These are phyloP conservation scores for Dillenia turbinata DNA, from an alignment of 164 flowering plant genomes.

Conservation along the genomic window DNA sequence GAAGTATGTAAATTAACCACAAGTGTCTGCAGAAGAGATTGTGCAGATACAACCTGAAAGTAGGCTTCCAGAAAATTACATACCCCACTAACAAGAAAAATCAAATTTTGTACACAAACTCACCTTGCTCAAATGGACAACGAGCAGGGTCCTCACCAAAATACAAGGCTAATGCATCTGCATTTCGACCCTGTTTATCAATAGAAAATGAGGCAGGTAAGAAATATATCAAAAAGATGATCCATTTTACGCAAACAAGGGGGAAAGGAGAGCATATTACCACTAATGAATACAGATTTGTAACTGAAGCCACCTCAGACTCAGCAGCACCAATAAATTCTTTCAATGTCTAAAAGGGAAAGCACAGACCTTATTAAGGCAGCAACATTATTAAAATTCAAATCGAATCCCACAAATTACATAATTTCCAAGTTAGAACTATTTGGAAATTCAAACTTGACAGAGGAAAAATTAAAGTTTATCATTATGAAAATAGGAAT, in stretches of 20 bases:
- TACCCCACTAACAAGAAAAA: too few relatives aligned
- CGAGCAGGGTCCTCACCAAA: constrained; percentile 97
- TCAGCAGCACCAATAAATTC: constrained; percentile 72
- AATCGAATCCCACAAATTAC: too few relatives aligned
- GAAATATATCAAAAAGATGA: constrained; percentile 3
- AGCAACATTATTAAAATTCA: not conserved
- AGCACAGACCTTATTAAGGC: constrained; percentile 9
- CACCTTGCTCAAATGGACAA: constrained; percentile 98
- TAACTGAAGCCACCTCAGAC: constrained; percentile 66
- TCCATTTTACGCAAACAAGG: not conserved
- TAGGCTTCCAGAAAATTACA: too few relatives aligned
- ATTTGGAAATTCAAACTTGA: too few relatives aligned
- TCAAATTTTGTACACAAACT: not conserved
- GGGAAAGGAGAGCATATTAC: constrained; percentile 32
- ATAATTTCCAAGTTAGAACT: not conserved
- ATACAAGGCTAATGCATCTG: constrained; percentile 90
- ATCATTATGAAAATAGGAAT: too few relatives aligned
- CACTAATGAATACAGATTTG: constrained; percentile 73
- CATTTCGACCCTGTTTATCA: constrained; percentile 85
- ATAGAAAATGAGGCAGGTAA: constrained; percentile 3
- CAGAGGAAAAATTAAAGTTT: too few relatives aligned
- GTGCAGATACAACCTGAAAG: too few relatives aligned
- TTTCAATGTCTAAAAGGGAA: constrained; percentile 62
- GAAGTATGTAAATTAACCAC: too few relatives aligned
- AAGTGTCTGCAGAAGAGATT: too few relatives aligned